phyloP scores from a whole-genome alignment of 2,329 filamentous ascomycete genomes.

The Fusarium subtropicale region DNA sequence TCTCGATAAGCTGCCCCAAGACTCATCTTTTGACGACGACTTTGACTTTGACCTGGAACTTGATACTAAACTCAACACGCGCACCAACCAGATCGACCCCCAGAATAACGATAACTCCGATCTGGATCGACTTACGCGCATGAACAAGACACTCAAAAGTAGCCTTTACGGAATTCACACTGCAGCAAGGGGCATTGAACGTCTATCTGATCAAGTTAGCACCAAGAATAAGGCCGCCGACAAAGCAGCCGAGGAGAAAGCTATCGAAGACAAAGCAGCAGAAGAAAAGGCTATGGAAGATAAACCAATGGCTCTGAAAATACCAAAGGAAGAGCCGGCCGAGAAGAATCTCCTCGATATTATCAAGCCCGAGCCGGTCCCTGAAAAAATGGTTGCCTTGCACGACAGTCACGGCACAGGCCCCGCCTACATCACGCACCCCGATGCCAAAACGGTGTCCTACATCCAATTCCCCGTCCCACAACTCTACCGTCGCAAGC shows the following conservation, averaged over 20 bases:
- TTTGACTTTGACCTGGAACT: slow-evolving; percentile 45
- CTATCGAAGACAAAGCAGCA: slow-evolving; percentile 6
- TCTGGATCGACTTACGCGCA: slow-evolving; percentile 59
- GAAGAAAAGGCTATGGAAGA: slow-evolving; percentile 6
- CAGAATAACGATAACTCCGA: slow-evolving; percentile 51
- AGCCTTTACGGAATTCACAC: slow-evolving; percentile 65
- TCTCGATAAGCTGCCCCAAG: slow-evolving; percentile 43
- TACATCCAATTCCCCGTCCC: slow-evolving; percentile 61
- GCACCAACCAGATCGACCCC: slow-evolving; percentile 38
- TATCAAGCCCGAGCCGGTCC: slow-evolving; percentile 3
- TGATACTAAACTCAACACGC: slow-evolving; percentile 45
- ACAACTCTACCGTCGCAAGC: slow-evolving; percentile 58
- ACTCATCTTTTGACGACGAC: slow-evolving; percentile 41
- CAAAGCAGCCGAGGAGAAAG: slow-evolving; percentile 13
- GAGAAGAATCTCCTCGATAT: slow-evolving; percentile 22
- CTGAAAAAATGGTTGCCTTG: slow-evolving; percentile 31
- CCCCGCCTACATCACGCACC: slow-evolving; percentile 32
- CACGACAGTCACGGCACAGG: slow-evolving; percentile 27
- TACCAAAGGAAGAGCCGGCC: slow-evolving; percentile 16
- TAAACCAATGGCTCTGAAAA: slow-evolving; percentile 1
- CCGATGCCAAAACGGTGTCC: slow-evolving; percentile 40
- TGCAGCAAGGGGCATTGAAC: slow-evolving; percentile 68
- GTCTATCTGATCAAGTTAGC: slow-evolving; percentile 64
- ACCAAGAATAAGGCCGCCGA: slow-evolving; percentile 48
- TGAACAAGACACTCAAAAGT: slow-evolving; percentile 64